These are phyloP conservation scores for Ustilago trichophora DNA, from an alignment of 1,284 basidiomycete species.

Conservation along the genomic window DNA sequence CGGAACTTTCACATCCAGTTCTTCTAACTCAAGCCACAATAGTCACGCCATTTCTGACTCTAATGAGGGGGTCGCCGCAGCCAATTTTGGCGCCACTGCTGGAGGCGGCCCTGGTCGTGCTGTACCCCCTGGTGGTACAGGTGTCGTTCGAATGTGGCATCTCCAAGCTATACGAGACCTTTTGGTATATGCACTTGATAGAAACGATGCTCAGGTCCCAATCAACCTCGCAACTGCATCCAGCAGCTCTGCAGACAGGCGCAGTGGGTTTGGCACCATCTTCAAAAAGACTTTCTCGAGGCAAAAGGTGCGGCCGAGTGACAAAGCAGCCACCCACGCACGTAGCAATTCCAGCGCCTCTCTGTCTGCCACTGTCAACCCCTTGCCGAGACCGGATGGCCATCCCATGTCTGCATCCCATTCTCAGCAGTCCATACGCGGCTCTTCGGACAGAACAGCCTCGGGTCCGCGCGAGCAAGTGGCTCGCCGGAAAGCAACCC, in stretches of 20 bases:
- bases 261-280: slow-evolving; percentile 26
- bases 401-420: background rate
- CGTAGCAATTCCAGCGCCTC: slow-evolving; percentile 2
- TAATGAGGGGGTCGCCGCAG: slow-evolving; percentile 30
- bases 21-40: slow-evolving; percentile 17
- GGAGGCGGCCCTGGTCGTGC: slow-evolving; percentile 46
- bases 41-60: slow-evolving; percentile 5
- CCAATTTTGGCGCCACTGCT: slow-evolving; percentile 43
- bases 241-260: background rate
- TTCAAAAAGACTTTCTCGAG: slow-evolving; percentile 41
- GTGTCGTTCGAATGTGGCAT: slow-evolving; percentile 55
- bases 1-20: slow-evolving; percentile 2
- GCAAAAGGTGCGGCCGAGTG: slow-evolving; percentile 3
- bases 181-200: slow-evolving; percentile 46
- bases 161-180: slow-evolving; percentile 48
- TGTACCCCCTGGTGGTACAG: slow-evolving; percentile 43
- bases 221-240: slow-evolving; percentile 29
- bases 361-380: slow-evolving; percentile 8
- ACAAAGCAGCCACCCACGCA: background rate
- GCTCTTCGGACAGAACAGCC: background rate
- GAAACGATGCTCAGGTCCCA: slow-evolving; percentile 27
- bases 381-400: background rate
- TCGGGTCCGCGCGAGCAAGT: background rate
- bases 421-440: background rate
- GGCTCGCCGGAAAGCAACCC: background rate